Evolutionary conservation across 2,329 filamentous ascomycete species (phyloP).

Genomic region (Penicillium sp.): DNA sequence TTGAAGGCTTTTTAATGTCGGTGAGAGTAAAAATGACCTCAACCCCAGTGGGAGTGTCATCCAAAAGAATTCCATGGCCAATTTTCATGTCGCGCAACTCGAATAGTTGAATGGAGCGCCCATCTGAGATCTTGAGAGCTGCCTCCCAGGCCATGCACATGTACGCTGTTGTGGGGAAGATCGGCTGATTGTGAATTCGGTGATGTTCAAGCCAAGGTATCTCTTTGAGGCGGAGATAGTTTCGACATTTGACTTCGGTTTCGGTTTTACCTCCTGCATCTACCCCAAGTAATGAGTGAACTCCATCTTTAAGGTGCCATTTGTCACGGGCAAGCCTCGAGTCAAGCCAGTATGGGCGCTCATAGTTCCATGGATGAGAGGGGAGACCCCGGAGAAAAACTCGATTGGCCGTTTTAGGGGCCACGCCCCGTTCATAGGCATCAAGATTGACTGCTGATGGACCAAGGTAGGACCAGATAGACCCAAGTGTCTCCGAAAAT

Average conservation of each 20-base stretch:
- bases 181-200: conserved; percentile 15
- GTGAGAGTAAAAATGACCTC: neutral
- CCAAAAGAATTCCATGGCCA: neutral
- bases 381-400: conserved; percentile 27
- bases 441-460: neutral
- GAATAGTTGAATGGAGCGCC: neutral
- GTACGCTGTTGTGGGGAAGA: conserved; percentile 26
- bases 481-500: neutral
- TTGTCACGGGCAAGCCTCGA: neutral
- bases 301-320: neutral
- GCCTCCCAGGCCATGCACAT: conserved; percentile 29
- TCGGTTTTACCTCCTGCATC: conserved; percentile 15
- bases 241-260: conserved; percentile 20
- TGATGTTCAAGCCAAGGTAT: conserved; percentile 25
- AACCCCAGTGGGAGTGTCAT: neutral
- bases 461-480: neutral
- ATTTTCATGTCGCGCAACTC: neutral
- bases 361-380: conserved; percentile 18
- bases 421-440: neutral
- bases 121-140: neutral
- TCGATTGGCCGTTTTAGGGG: neutral
- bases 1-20: neutral
- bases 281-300: neutral
- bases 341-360: neutral
- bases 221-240: conserved; percentile 22